Evolutionary conservation across 352 stramenopile genomes (phyloP).

Genomic region (Pythium pyrilobum): DNA sequence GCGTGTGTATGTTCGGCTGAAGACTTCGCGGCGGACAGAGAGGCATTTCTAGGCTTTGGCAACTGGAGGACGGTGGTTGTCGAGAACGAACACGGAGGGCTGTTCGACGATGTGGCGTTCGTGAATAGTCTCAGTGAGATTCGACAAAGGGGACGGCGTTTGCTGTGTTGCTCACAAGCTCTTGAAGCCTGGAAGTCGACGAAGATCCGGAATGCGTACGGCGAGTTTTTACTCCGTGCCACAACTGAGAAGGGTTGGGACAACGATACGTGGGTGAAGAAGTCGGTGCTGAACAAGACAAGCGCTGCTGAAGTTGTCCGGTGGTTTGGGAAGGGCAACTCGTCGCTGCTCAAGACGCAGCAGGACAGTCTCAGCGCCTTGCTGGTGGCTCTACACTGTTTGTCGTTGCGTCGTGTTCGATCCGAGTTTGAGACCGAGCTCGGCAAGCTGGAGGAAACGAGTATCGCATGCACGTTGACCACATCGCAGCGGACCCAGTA

Average conservation of each 20-base stretch:
- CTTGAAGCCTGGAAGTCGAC: slow-evolving; percentile 52
- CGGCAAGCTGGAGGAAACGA: slow-evolving; percentile 80
- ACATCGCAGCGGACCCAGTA: slow-evolving; percentile 63
- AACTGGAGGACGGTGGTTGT: slow-evolving; percentile 72
- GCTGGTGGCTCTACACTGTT: slow-evolving; percentile 47
- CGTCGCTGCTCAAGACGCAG: slow-evolving; percentile 39
- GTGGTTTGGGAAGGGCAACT: slow-evolving; percentile 36
- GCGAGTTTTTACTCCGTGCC: slow-evolving; percentile 35
- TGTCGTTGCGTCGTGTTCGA: slow-evolving; percentile 60
- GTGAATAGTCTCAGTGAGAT: slow-evolving; percentile 39
- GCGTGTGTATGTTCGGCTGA: slow-evolving; percentile 56
- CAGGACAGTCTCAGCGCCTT: slow-evolving; percentile 34
- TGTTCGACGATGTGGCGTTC: slow-evolving; percentile 39
- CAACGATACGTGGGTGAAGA: slow-evolving; percentile 17
- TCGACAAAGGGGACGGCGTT: slow-evolving; percentile 37
- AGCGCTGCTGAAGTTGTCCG: slow-evolving; percentile 39
- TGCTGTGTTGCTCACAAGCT: slow-evolving; percentile 59
- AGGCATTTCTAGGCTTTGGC: slow-evolving; percentile 38
- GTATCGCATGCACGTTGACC: slow-evolving; percentile 49
- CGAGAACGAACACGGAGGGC: slow-evolving; percentile 53
- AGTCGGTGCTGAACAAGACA: slow-evolving; percentile 34
- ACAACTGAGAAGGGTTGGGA: slow-evolving; percentile 3
- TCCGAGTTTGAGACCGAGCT: slow-evolving; percentile 74
- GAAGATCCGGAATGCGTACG: slow-evolving; percentile 32
- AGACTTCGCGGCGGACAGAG: slow-evolving; percentile 45